These are phyloP conservation scores for Paracamarosporium sp. DNA, from an alignment of 2,329 filamentous ascomycete species.

Conservation along the genomic window DNA sequence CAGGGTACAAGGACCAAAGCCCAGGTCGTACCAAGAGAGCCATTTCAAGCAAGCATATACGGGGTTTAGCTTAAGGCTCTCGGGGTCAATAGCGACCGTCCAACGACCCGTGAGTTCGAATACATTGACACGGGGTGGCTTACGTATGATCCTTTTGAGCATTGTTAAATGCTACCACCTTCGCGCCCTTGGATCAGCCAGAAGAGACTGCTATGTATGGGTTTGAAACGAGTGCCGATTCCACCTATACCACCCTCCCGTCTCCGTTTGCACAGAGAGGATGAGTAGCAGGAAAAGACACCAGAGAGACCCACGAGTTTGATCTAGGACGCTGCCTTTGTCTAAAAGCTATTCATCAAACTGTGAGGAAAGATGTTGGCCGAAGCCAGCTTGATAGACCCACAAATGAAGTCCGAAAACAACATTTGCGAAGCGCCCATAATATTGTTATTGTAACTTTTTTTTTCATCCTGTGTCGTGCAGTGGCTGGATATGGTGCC, in stretches of 20 bases:
- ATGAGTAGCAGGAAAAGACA: constrained; percentile 33
- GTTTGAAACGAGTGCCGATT: constrained; percentile 43
- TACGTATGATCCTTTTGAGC: not conserved
- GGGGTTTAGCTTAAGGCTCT: not conserved
- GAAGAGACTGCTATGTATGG: constrained; percentile 28
- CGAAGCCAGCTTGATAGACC: constrained; percentile 36
- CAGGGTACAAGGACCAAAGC: not conserved
- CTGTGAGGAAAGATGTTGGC: constrained; percentile 16
- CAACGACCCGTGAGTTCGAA: not conserved
- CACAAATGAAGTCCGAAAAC: constrained; percentile 35
- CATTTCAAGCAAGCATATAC: not conserved
- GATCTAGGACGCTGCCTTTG: constrained; percentile 46
- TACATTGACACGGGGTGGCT: not conserved
- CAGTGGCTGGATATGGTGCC: not conserved
- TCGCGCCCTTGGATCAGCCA: no score
- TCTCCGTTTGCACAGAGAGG: constrained; percentile 29
- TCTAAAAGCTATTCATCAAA: constrained; percentile 37
- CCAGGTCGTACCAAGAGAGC: not conserved
- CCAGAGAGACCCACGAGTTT: constrained; percentile 41
- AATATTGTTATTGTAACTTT: not conserved
- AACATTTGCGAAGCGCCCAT: constrained; percentile 29
- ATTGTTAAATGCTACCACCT: not conserved
- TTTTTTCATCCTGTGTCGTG: not conserved
- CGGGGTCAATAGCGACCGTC: not conserved
- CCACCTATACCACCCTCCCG: constrained; percentile 31